Evolutionary conservation across 768 basidiomycete species (phyloP).

Genomic region (Suillus bovinus): DNA sequence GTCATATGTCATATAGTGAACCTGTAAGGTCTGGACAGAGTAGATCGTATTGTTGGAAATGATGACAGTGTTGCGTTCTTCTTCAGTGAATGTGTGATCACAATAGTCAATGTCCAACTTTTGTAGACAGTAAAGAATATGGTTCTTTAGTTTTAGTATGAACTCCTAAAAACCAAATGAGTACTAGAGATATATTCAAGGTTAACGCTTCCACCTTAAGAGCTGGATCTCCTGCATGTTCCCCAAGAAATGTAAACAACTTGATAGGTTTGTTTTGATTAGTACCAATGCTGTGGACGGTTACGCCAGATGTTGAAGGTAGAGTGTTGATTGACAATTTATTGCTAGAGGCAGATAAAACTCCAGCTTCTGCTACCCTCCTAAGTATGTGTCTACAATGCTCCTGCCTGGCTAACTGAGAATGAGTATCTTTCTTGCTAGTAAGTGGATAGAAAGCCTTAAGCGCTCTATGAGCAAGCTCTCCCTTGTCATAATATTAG

Average conservation of each 20-base stretch:
- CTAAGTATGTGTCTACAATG: accelerated
- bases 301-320: neutral
- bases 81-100: neutral
- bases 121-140: neutral
- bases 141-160: neutral
- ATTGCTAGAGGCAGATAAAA: neutral
- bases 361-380: neutral
- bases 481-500: neutral
- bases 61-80: neutral
- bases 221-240: neutral
- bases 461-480: conserved; percentile 24
- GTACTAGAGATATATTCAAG: too few species aligned
- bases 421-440: neutral
- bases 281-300: too few species aligned
- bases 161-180: neutral
- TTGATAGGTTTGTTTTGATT: too few species aligned
- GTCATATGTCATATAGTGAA: conserved; percentile 34
- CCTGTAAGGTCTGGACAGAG: conserved; percentile 18
- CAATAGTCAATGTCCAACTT: neutral
- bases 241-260: too few species aligned
- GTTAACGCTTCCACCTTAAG: conserved; percentile 7
- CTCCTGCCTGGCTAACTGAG: neutral
- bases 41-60: conserved; percentile 22
- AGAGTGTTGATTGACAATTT: accelerated
- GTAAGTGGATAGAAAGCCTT: conserved; percentile 35